These are phyloP conservation scores for Stellera chamaejasme DNA, from an alignment of 345 rosid genomes.

Conservation along the genomic window DNA sequence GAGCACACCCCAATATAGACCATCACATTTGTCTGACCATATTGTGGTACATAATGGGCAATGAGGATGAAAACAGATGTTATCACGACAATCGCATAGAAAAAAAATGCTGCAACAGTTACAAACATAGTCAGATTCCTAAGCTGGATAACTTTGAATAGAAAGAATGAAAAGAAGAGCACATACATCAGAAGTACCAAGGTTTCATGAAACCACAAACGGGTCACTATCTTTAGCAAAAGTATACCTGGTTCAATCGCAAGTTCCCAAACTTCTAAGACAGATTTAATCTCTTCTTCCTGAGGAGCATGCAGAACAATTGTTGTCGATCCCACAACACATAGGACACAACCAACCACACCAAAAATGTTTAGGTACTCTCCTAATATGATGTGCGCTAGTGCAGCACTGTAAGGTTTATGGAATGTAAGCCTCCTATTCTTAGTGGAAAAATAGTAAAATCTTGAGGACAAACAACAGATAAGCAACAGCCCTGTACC, in stretches of 20 bases:
- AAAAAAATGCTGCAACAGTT: conserved; percentile 66
- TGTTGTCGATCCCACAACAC: conserved; percentile 87
- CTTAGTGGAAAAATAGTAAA: background rate
- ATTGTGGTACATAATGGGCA: conserved; percentile 55
- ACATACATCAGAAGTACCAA: background rate
- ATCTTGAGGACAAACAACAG: background rate
- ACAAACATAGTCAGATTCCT: background rate
- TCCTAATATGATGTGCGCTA: conserved; percentile 71
- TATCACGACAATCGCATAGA: conserved; percentile 61
- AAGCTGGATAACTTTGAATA: background rate
- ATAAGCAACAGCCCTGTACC: conserved; percentile 25
- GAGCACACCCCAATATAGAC: conserved; percentile 86
- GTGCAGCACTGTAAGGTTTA: conserved; percentile 53
- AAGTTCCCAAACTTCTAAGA: conserved; percentile 79
- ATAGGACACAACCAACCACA: conserved; percentile 75
- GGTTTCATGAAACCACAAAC: no score
- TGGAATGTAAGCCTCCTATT: conserved; percentile 8
- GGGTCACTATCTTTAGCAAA: background rate
- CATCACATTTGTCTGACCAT: conserved; percentile 88
- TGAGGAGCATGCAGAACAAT: conserved; percentile 94
- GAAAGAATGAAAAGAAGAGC: conserved; percentile 1
- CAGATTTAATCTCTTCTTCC: conserved; percentile 73
- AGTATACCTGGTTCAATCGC: conserved; percentile 85
- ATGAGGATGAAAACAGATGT: conserved; percentile 61
- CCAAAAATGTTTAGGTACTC: conserved; percentile 81